Evolutionary conservation across 1,284 basidiomycete genomes (phyloP), one percentile per base, ranked within the genome.

Genomic region (Trametes pubescens): DNA sequence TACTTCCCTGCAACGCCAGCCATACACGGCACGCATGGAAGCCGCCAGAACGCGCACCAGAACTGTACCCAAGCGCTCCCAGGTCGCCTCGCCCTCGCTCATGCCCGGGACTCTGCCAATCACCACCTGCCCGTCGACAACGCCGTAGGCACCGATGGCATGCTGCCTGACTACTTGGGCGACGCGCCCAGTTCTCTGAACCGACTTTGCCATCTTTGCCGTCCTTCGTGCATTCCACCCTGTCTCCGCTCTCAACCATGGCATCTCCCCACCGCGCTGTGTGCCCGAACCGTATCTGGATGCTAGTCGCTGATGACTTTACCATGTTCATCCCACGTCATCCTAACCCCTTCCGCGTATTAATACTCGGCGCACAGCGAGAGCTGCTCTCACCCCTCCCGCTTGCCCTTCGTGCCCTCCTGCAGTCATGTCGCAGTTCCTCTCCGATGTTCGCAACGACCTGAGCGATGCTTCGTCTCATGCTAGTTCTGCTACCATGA

Each of bases 11-110:
- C 29, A 13, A 13, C 18, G 26, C 29, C 48, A 49, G 26, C 14
- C 26, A 49, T 47, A 49, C n/a, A 29, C 26, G 26, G 47, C 24
- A 32, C 6, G 32, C 49, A 51, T 51, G 49, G 49, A 51, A 51
- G 49, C 29, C 18, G 24, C 29, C 26, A 34, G 24, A 32, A 35
- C 32, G 49, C 18, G 13, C 49, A 51, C 49, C 16, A 34, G 32
- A 51, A 51, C 18, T 7, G 49, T n/a, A 34, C 9, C 2, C 6
- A 35, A 7, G 26, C 49, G 49, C 49, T 18, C 24, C 32, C 16
- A 4, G 1, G 2, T 8, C 29, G 29, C 24, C 49, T 6, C 29
- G 29, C 8, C 49, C 49, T n/a, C 14, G 49, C 29, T 4, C 26
- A 10, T 49, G 26, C 16, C n/a, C 6, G 49, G 24, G 11, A 18